Conservation (phyloP, 768 basidiomycete species). For the Leccinum sublutescens region DNA sequence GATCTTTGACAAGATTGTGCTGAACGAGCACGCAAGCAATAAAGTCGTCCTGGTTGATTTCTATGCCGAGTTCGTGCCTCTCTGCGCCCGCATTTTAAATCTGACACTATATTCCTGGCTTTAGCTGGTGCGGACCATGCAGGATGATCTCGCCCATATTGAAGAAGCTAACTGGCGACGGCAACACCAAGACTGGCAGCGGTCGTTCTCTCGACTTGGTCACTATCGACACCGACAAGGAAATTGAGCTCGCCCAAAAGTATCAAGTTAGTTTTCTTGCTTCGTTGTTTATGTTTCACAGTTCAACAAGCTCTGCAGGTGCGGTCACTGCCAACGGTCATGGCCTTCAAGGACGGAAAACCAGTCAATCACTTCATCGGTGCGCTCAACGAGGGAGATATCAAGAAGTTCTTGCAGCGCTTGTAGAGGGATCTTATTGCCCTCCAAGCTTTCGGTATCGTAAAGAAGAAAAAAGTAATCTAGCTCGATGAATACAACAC, state of each 20-base stretch:
- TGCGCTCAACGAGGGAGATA: conserved; percentile 44
- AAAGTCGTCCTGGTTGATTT: conserved; percentile 74
- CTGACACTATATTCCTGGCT: conserved; percentile 5
- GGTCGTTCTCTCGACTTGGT: conserved; percentile 67
- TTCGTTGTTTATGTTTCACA: background rate
- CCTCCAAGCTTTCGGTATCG: conserved; percentile 9
- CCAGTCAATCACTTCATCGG: conserved; percentile 62
- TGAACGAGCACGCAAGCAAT: conserved; percentile 37
- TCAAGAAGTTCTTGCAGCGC: conserved; percentile 46
- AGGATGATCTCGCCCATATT: conserved; percentile 69
- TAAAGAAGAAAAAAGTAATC: conserved; percentile 7
- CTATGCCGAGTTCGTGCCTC: conserved; percentile 67
- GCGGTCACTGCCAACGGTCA: conserved; percentile 73
- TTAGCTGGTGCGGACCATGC: conserved; percentile 81
- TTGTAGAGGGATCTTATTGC: conserved; percentile 24
- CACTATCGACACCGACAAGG: conserved; percentile 62
- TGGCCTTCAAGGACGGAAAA: conserved; percentile 69
- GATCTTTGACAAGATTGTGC: conserved; percentile 35
- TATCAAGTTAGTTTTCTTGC: conserved; percentile 40
- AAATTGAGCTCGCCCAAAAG: conserved; percentile 47
- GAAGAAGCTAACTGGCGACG: conserved; percentile 51
- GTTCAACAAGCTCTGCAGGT: conserved; percentile 43
- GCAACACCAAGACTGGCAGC: conserved; percentile 45
- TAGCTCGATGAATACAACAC: conserved; percentile 11
- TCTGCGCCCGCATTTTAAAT: background rate